phyloP scores from a whole-genome alignment of 306 rosid species.

The Trichosanthes cucumerina region DNA sequence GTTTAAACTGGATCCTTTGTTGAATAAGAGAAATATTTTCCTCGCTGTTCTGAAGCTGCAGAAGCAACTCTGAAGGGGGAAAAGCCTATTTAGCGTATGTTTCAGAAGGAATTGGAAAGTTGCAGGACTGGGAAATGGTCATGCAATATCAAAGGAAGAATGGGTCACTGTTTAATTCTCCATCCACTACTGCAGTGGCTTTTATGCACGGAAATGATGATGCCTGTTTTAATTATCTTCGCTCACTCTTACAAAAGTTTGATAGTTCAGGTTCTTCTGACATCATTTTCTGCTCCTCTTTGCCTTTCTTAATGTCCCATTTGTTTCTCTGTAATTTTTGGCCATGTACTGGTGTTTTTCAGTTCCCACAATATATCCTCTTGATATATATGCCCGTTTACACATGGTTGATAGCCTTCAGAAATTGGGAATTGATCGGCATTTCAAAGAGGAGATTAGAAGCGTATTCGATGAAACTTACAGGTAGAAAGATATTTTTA shows the following conservation, averaged over 20 bases:
- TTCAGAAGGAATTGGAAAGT: slow-evolving; percentile 55
- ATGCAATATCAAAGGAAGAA: slow-evolving; percentile 73
- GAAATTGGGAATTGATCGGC: slow-evolving; percentile 54
- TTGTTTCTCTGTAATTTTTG: neutral
- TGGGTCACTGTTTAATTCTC: slow-evolving; percentile 75
- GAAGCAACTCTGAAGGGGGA: slow-evolving; percentile 51
- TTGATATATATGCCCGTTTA: slow-evolving; percentile 54
- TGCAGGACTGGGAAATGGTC: slow-evolving; percentile 46
- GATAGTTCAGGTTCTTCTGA: slow-evolving; percentile 52
- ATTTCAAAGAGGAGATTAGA: slow-evolving; percentile 59
- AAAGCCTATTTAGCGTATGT: slow-evolving; percentile 62
- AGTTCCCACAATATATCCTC: slow-evolving; percentile 77
- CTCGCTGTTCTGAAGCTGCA: slow-evolving; percentile 20
- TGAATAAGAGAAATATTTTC: neutral
- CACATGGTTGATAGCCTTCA: slow-evolving; percentile 64
- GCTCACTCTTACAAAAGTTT: slow-evolving; percentile 41
- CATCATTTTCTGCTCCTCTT: neutral
- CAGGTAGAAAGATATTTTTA: slow-evolving; percentile 31
- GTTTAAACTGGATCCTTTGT: neutral
- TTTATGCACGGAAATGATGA: slow-evolving; percentile 44
- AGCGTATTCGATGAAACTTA: slow-evolving; percentile 62
- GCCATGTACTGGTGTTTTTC: slow-evolving; percentile 5
- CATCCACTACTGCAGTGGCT: slow-evolving; percentile 70
- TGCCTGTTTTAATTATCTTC: slow-evolving; percentile 54
- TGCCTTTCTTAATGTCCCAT: neutral